Conservation (phyloP, 495 filamentous ascomycete genomes). For the Penicillium desertorum region DNA sequence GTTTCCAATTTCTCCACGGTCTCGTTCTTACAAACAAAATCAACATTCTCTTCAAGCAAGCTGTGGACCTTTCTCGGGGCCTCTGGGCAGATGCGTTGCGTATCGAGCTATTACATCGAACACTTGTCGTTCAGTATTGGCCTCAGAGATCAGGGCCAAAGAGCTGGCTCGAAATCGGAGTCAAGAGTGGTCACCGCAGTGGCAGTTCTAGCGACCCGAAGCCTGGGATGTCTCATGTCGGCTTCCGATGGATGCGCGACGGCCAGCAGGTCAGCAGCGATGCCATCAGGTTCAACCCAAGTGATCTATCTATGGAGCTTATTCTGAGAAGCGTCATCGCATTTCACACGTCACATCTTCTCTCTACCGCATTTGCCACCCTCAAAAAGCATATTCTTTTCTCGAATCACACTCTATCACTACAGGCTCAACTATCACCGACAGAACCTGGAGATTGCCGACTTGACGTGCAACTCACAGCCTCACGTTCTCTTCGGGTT, state of each 20-base stretch:
- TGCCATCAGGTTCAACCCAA: constrained; percentile 62
- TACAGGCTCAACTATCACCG: constrained; percentile 53
- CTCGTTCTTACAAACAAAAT: constrained; percentile 87
- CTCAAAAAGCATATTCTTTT: constrained; percentile 60
- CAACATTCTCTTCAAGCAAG: constrained; percentile 73
- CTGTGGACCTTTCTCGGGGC: constrained; percentile 58
- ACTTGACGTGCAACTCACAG: constrained; percentile 67
- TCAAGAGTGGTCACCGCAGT: constrained; percentile 60
- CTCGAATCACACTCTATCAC: constrained; percentile 50
- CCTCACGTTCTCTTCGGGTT: constrained; percentile 55
- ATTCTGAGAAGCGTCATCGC: constrained; percentile 74
- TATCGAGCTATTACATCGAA: constrained; percentile 73
- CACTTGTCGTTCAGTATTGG: constrained; percentile 91
- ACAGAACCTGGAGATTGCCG: constrained; percentile 63
- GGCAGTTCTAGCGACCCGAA: constrained; percentile 6
- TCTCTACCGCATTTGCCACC: constrained; percentile 58
- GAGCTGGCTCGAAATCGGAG: constrained; percentile 88
- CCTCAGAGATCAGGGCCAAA: constrained; percentile 61
- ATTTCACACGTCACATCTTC: constrained; percentile 65
- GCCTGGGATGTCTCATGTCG: constrained; percentile 50
- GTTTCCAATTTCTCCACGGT: constrained; percentile 82
- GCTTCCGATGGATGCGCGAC: constrained; percentile 81
- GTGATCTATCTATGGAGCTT: constrained; percentile 66
- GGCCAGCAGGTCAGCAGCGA: constrained; percentile 67
- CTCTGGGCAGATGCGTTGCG: constrained; percentile 75